These are phyloP conservation scores for Aspergillus sp. DNA, from an alignment of 2,329 filamentous ascomycete species.

Conservation along the genomic window DNA sequence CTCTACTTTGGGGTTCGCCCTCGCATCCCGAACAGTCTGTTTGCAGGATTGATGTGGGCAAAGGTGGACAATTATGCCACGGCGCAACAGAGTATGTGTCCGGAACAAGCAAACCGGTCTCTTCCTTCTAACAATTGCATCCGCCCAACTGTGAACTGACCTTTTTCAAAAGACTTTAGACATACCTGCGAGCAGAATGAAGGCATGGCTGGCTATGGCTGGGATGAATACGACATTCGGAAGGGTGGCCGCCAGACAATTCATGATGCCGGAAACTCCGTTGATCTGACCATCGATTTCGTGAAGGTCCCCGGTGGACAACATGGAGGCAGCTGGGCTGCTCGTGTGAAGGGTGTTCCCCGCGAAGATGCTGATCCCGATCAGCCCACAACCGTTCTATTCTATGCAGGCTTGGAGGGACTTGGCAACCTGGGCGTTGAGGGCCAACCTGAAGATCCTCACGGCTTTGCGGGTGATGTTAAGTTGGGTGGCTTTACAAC, in stretches of 20 bases:
- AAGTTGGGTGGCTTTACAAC: conserved; percentile 69
- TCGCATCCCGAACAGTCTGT: conserved; percentile 75
- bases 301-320: conserved; percentile 85
- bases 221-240: conserved; percentile 94
- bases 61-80: conserved; percentile 76
- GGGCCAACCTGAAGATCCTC: conserved; percentile 51
- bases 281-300: conserved; percentile 92
- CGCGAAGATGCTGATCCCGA: conserved; percentile 67
- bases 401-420: conserved; percentile 81
- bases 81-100: conserved; percentile 70
- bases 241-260: conserved; percentile 86
- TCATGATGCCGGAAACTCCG: conserved; percentile 80
- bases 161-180: conserved; percentile 66
- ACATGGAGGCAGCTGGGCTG: conserved; percentile 89
- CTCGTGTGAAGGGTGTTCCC: conserved; percentile 78
- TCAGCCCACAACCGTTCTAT: conserved; percentile 75
- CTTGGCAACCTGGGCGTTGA: conserved; percentile 65
- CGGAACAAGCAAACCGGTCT: background rate
- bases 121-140: background rate
- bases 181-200: conserved; percentile 96
- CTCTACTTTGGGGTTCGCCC: conserved; percentile 91
- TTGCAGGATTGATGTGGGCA: conserved; percentile 84
- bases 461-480: conserved; percentile 63
- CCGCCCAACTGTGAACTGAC: conserved; percentile 19
- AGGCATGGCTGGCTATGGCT: conserved; percentile 92